Base-by-base conservation (phyloP, 192 early-diverging fungal genomes). In the Umbelopsis sp. region DNA sequence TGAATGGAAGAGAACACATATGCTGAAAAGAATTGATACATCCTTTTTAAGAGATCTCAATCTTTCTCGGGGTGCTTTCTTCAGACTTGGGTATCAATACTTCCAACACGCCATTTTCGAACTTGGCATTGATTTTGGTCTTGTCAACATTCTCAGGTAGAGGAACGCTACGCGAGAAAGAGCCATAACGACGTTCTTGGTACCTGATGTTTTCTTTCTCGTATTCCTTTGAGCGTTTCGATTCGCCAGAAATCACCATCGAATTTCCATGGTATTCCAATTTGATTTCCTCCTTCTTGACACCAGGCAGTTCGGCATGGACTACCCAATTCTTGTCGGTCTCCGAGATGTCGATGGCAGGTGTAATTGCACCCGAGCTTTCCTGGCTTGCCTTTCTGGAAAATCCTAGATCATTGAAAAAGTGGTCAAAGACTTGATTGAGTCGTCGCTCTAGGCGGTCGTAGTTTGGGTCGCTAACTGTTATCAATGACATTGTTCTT, bases 241-340 rank as follows among this genome's bases (percentile, higher is more conserved):
- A 53, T 53, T 86, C 78, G 20, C 86, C 87, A 23, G 72, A 72
- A 51, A 89, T 74, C 1, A 73, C 75, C 15, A 89, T 49, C 27
- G 72, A 35, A 27, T 88, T 70, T 45, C 84, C 86, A 30, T 73
- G 78, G 35, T 82, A 52, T 21, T 79, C 76, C 33, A 90, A 41
- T 49, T 86, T 76, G 55, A 90, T 71, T 20, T 89, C 77, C 22
- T 88, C 85, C 65, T 87, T 85, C 23, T 37, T 58, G 21, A 86
- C 74, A 15, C 88, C 88, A 30, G 88, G 88, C 25, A 90, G 55
- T 46, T 90, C 88, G 15, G 76, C 80, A 73, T 78, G 74, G 8
- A 89, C 64, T 13, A 68, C 44, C 66, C 73, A 85, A 9, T 73
- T 76, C 16, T 86, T 79, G 11, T 81, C 80, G 4, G 64, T 77